A percentile compares a stretch with the other conserved stretches of the same genome.
phyloP scores from a whole-genome alignment of 2,329 filamentous ascomycete species.

The Paraphaeosphaeria minitans region DNA sequence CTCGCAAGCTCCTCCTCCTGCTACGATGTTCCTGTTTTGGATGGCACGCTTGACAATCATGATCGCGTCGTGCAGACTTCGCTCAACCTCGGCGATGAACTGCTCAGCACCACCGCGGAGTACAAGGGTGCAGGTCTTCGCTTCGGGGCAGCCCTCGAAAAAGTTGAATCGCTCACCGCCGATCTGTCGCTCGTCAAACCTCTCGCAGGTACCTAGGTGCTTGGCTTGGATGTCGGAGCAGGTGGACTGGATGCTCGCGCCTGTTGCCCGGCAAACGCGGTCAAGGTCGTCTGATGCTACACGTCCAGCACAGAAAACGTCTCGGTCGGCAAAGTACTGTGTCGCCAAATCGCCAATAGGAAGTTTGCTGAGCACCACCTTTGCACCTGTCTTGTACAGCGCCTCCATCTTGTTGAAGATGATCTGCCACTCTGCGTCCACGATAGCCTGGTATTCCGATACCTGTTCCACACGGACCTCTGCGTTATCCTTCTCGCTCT shows the following conservation, averaged over 20 bases:
- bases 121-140: slow-evolving; percentile 95
- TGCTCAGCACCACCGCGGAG: slow-evolving; percentile 96
- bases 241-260: slow-evolving; percentile 89
- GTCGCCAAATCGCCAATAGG: slow-evolving; percentile 97
- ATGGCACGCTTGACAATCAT: slow-evolving; percentile 99
- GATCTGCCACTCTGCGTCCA: slow-evolving; percentile 99
- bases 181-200: slow-evolving; percentile 95
- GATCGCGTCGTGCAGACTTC: slow-evolving; percentile 96
- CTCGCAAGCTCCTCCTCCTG: slow-evolving; percentile 90
- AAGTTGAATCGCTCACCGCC: slow-evolving; percentile 98
- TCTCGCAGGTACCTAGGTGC: slow-evolving; percentile 88
- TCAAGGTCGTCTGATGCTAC: slow-evolving; percentile 93
- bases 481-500: slow-evolving; percentile 99
- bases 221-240: slow-evolving; percentile 91
- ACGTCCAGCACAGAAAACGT: slow-evolving; percentile 97
- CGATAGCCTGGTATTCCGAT: slow-evolving; percentile 98
- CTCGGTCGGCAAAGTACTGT: slow-evolving; percentile 95
- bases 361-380: slow-evolving; percentile 95
- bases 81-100: slow-evolving; percentile 98
- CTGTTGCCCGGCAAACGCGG: slow-evolving; percentile 92
- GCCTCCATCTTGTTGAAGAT: slow-evolving; percentile 99
- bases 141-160: slow-evolving; percentile 92
- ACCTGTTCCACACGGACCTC: slow-evolving; percentile 98
- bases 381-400: slow-evolving; percentile 88
- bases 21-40: slow-evolving; percentile 92